These are phyloP conservation scores for Termitomyces sp. DNA, from an alignment of 768 basidiomycete genomes.

Conservation along the genomic window DNA sequence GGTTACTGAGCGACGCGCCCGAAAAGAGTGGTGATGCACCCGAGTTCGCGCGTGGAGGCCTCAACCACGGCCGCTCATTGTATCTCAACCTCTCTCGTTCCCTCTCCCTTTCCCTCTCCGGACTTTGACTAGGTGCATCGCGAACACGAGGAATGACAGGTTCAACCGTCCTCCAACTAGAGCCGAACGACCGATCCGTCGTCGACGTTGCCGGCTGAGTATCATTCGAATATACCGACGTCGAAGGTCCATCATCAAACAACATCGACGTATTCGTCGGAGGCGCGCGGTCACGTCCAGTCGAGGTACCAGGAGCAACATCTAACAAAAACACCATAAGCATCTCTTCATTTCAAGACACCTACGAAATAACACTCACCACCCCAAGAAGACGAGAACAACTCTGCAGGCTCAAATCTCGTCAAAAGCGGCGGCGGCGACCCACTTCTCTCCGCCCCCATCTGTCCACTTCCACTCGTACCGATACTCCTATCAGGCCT, in stretches of 20 bases:
- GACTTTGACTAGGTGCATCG: neutral
- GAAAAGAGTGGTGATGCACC: neutral
- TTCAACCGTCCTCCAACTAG: neutral
- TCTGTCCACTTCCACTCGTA: neutral
- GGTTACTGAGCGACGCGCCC: neutral
- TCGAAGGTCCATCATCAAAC: slow-evolving; percentile 7
- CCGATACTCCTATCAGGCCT: neutral
- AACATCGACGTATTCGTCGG: slow-evolving; percentile 12
- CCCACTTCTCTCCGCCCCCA: neutral
- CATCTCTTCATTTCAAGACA: neutral
- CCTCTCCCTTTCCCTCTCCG: slow-evolving; percentile 6
- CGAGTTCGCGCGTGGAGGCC: neutral
- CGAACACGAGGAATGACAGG: neutral
- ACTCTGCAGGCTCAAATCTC: neutral
- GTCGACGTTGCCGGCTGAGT: neutral
- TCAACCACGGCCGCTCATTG: neutral
- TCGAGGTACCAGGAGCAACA: neutral
- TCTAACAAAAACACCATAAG: neutral
- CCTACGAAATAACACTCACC: neutral
- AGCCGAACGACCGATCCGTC: neutral
- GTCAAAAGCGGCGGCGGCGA: neutral
- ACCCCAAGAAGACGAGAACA: neutral
- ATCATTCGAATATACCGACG: neutral
- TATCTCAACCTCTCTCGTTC: neutral
- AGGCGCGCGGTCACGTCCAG: slow-evolving; percentile 1